Evolutionary conservation across 805 yeast genomes (phyloP).

Genomic region (Blastobotrys parvus): DNA sequence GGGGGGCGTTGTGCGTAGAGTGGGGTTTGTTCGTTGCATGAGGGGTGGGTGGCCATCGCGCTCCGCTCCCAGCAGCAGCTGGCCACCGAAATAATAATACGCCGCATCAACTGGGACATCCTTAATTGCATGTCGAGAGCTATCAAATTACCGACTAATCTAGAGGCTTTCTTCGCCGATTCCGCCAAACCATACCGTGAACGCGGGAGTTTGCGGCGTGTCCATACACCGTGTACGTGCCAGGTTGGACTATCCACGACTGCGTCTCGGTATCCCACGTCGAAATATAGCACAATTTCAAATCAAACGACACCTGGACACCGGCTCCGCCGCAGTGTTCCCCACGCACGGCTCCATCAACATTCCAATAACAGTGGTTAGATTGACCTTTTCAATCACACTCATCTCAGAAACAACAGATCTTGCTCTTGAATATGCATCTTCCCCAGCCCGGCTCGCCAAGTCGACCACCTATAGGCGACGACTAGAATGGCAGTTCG

Average conservation of each 20-base stretch:
- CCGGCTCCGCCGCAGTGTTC: constrained; percentile 42
- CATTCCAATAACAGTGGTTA: constrained; percentile 57
- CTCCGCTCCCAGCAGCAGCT: no score
- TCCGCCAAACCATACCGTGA: no score
- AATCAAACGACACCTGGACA: constrained; percentile 34
- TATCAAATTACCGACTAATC: no score
- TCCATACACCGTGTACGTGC: constrained; percentile 43
- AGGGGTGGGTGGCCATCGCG: no score
- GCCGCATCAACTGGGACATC: no score
- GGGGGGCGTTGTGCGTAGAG: no score
- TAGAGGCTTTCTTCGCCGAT: no score
- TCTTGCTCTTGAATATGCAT: constrained; percentile 47
- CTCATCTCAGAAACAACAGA: constrained; percentile 48
- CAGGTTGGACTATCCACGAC: constrained; percentile 52
- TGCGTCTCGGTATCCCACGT: constrained; percentile 50
- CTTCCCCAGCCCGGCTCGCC: constrained; percentile 44
- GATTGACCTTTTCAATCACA: constrained; percentile 47
- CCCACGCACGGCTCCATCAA: constrained; percentile 45
- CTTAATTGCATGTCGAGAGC: no score
- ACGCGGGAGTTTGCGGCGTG: no score
- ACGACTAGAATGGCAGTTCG: constrained; percentile 1
- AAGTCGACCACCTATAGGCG: not conserved
- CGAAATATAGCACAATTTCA: constrained; percentile 47
- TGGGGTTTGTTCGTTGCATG: no score
- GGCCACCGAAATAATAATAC: no score